Evolutionary conservation across 352 stramenopile species (phyloP).

Genomic region (Blastocystis sp.): DNA sequence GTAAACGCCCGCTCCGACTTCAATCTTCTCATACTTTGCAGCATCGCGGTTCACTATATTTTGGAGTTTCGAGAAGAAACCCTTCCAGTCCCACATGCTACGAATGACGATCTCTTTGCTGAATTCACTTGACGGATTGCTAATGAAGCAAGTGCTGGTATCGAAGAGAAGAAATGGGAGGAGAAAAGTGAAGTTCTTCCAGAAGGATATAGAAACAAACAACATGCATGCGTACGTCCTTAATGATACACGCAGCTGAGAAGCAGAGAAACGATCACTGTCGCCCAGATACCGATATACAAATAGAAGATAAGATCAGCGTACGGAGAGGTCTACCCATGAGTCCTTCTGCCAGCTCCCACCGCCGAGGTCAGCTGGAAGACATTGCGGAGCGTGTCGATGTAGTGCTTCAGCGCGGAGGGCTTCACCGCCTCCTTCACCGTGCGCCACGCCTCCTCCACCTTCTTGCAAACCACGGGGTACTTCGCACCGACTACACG

Average conservation of each 20-base stretch:
- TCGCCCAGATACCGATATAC: constrained; percentile 1
- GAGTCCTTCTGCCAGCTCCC: not conserved
- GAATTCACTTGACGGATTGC: no score
- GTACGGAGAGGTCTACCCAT: constrained; percentile 7
- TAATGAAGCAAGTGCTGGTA: no score
- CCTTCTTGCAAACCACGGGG: not conserved
- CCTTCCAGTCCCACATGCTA: constrained; percentile 27
- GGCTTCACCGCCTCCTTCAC: not conserved
- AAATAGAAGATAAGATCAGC: constrained; percentile 13
- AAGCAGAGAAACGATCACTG: not conserved
- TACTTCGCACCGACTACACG: not conserved
- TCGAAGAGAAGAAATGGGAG: not conserved
- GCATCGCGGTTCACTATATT: not conserved
- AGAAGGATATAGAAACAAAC: not conserved
- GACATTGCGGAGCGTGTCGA: not conserved
- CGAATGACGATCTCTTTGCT: not conserved
- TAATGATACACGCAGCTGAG: not conserved
- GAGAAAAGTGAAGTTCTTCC: not conserved
- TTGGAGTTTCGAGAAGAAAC: not conserved
- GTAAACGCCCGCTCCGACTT: not conserved
- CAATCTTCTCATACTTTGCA: not conserved
- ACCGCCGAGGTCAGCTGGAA: not conserved
- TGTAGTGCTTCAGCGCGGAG: not conserved
- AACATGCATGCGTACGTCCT: not conserved
- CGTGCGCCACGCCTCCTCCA: not conserved